Conservation (phyloP, 1,139 yeast genomes). For the Maudiozyma humilis region DNA sequence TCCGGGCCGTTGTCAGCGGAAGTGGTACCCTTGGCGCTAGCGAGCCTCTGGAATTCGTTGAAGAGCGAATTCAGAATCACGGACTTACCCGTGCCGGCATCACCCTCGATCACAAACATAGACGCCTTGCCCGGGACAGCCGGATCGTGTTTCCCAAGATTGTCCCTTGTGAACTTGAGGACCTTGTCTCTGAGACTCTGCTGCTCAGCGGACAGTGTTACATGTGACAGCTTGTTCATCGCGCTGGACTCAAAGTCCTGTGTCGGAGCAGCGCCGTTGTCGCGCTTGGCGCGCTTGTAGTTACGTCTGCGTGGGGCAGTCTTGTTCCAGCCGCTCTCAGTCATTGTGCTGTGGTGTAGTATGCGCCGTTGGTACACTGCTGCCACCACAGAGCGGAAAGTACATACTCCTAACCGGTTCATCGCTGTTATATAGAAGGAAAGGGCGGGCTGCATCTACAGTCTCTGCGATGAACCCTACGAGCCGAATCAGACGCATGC, state of each 20-base stretch:
- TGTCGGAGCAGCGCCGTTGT: conserved; percentile 2
- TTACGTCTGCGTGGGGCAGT: neutral
- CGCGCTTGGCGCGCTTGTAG: conserved; percentile 7
- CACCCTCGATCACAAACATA: conserved; percentile 38
- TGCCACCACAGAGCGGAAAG: neutral
- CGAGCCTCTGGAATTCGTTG: conserved; percentile 38
- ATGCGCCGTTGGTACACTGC: neutral
- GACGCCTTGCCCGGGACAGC: conserved; percentile 20
- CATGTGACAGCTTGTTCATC: conserved; percentile 31
- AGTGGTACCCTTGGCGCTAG: conserved; percentile 8
- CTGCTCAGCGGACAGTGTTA: conserved; percentile 34
- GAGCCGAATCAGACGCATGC: no score
- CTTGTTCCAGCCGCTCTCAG: neutral
- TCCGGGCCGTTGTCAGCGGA: conserved; percentile 11
- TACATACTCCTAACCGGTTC: no score
- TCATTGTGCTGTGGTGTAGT: neutral
- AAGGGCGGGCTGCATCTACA: no score
- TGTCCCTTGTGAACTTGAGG: conserved; percentile 25
- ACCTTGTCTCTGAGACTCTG: conserved; percentile 23
- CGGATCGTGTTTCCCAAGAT: conserved; percentile 13
- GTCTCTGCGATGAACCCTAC: no score
- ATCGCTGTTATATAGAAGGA: no score
- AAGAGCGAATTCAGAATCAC: conserved; percentile 70
- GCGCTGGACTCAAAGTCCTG: conserved; percentile 21
- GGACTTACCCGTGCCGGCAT: conserved; percentile 55